Conservation (phyloP, 1,284 basidiomycete genomes). For the Malassezia psittaci region DNA sequence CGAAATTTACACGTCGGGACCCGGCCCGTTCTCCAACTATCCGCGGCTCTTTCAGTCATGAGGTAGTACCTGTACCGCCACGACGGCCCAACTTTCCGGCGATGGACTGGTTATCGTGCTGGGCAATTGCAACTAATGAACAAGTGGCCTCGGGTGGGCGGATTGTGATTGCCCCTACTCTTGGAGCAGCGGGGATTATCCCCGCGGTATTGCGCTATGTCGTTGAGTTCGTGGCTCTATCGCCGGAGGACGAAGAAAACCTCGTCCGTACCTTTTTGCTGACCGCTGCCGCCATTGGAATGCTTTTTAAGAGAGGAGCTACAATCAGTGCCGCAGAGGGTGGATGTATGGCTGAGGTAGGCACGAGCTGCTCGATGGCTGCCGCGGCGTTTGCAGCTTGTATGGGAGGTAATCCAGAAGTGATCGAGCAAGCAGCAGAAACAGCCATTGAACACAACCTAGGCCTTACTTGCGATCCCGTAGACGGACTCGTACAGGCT, state of each 20-base stretch:
- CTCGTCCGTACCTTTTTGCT: conserved; percentile 74
- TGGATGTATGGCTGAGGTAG: conserved; percentile 50
- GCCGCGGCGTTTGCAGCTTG: conserved; percentile 85
- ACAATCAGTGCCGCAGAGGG: conserved; percentile 86
- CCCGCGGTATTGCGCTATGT: conserved; percentile 77
- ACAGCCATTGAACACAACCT: conserved; percentile 62
- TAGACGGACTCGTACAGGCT: conserved; percentile 70
- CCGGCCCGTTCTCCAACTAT: conserved; percentile 49
- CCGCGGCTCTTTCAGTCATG: conserved; percentile 69
- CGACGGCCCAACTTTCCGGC: conserved; percentile 75
- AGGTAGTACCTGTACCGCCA: conserved; percentile 55
- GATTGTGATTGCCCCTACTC: conserved; percentile 87
- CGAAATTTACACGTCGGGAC: not conserved
- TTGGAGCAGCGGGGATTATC: conserved; percentile 67
- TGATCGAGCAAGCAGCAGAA: conserved; percentile 69
- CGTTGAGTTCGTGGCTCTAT: conserved; percentile 66
- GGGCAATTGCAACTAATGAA: conserved; percentile 51
- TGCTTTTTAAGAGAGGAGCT: conserved; percentile 93
- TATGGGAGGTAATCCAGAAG: conserved; percentile 45
- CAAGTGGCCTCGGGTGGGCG: conserved; percentile 84
- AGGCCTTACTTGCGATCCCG: conserved; percentile 36
- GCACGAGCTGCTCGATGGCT: conserved; percentile 79
- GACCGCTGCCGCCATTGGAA: conserved; percentile 75
- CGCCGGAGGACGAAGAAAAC: conserved; percentile 67
- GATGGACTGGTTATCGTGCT: conserved; percentile 69